Percentiles rank a stretch among this genome's conserved stretches.
These are phyloP conservation scores for Paramecium bursaria DNA, from an alignment of 73 alveolate species.

Conservation along the genomic window DNA sequence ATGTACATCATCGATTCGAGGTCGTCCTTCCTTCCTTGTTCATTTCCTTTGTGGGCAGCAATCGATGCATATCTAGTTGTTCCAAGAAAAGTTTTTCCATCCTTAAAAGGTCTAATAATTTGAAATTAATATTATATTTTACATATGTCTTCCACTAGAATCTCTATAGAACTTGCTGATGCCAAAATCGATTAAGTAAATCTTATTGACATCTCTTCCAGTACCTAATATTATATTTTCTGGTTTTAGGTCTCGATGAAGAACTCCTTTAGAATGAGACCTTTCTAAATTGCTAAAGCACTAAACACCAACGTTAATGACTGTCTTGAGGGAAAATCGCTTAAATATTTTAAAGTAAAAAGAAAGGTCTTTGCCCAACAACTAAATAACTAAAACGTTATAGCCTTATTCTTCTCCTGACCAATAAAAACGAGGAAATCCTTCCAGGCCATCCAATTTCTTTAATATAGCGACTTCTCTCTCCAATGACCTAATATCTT, in stretches of 20 bases:
- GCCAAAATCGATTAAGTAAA: slow-evolving; percentile 64
- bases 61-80: slow-evolving; percentile 77
- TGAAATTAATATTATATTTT: too few species aligned
- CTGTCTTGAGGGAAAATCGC: slow-evolving; percentile 66
- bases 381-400: slow-evolving; percentile 54
- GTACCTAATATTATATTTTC: slow-evolving; percentile 65
- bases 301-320: slow-evolving; percentile 35
- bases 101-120: too few species aligned
- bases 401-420: slow-evolving; percentile 68
- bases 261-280: slow-evolving; percentile 57
- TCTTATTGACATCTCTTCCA: slow-evolving; percentile 49
- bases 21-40: slow-evolving; percentile 75
- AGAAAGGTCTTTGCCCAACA: slow-evolving; percentile 68
- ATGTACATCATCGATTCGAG: slow-evolving; percentile 74
- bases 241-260: slow-evolving; percentile 71
- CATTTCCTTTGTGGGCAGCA: slow-evolving; percentile 73
- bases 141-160: slow-evolving; percentile 62
- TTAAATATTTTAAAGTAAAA: slow-evolving; percentile 60
- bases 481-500: slow-evolving; percentile 64
- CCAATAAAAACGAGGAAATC: slow-evolving; percentile 64
- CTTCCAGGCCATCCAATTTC: slow-evolving; percentile 61
- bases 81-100: slow-evolving; percentile 69
- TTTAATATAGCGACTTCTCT: slow-evolving; percentile 65
- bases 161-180: slow-evolving; percentile 63
- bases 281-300: slow-evolving; percentile 41